Evolutionary conservation across 2,329 filamentous ascomycete species (phyloP).

Genomic region (Fusarium tricinctum): DNA sequence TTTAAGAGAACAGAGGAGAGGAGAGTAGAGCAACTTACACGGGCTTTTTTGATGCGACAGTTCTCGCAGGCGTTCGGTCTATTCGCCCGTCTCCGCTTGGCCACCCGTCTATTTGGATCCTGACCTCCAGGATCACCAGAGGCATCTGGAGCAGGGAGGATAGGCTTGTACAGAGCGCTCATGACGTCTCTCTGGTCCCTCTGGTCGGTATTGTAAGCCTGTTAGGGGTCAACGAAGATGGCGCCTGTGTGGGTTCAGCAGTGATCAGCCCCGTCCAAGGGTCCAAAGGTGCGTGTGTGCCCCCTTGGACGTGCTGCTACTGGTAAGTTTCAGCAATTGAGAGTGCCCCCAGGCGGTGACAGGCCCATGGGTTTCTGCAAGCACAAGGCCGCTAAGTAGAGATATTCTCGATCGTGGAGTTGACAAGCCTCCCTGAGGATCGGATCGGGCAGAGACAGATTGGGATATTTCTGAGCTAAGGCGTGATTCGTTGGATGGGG

Average conservation of each 20-base stretch:
- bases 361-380: background rate
- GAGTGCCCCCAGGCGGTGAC: background rate
- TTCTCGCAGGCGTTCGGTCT: slow-evolving; percentile 36
- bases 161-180: slow-evolving; percentile 11
- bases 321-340: background rate
- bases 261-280: background rate
- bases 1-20: background rate
- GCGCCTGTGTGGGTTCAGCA: background rate
- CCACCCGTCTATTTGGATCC: slow-evolving; percentile 20
- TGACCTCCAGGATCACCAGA: slow-evolving; percentile 6
- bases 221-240: slow-evolving; percentile 7
- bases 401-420: slow-evolving; percentile 28
- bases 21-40: slow-evolving; percentile 19
- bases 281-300: background rate
- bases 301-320: background rate
- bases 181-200: slow-evolving; percentile 1
- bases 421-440: slow-evolving; percentile 25
- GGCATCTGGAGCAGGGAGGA: slow-evolving; percentile 23
- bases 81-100: slow-evolving; percentile 25
- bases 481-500: background rate
- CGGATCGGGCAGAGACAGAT: slow-evolving; percentile 15
- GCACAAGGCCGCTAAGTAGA: slow-evolving; percentile 13
- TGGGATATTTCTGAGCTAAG: slow-evolving; percentile 10
- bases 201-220: background rate
- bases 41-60: slow-evolving; percentile 35